These are phyloP conservation scores for Saitozyma podzolica DNA, from an alignment of 768 basidiomycete species.

Conservation along the genomic window DNA sequence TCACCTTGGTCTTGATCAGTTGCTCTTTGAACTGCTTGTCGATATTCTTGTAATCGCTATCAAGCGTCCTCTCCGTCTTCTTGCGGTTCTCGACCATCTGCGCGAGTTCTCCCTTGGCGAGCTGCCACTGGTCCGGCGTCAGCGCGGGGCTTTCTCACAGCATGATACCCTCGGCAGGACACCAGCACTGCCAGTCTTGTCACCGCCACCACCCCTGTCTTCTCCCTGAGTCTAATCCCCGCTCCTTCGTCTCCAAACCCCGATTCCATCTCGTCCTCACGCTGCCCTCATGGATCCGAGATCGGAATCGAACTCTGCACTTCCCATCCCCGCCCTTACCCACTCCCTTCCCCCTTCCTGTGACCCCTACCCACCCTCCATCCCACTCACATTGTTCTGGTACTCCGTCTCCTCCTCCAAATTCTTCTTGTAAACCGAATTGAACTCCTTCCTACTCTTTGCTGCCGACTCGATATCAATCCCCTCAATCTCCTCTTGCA, in stretches of 20 bases:
- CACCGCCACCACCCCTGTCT: no score
- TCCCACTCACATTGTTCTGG: slow-evolving; percentile 30
- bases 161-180: background rate
- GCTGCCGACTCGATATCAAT: slow-evolving; percentile 84
- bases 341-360: background rate
- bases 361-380: no score
- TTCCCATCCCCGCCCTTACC: background rate
- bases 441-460: slow-evolving; percentile 78
- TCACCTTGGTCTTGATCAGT: slow-evolving; percentile 89
- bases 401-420: slow-evolving; percentile 31
- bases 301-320: background rate
- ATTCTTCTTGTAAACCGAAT: slow-evolving; percentile 71
- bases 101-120: slow-evolving; percentile 77
- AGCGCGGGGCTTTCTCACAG: no score
- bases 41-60: slow-evolving; percentile 79
- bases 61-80: slow-evolving; percentile 66
- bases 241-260: slow-evolving; percentile 45
- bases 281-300: background rate
- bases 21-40: slow-evolving; percentile 84
- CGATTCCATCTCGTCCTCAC: slow-evolving; percentile 53
- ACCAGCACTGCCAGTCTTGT: no score
- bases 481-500: slow-evolving; percentile 69
- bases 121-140: slow-evolving; percentile 60
- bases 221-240: no score
- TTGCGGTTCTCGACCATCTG: slow-evolving; percentile 69